Base-by-base conservation (phyloP, 2,329 filamentous ascomycete genomes). In the Aspergillus proliferans region DNA sequence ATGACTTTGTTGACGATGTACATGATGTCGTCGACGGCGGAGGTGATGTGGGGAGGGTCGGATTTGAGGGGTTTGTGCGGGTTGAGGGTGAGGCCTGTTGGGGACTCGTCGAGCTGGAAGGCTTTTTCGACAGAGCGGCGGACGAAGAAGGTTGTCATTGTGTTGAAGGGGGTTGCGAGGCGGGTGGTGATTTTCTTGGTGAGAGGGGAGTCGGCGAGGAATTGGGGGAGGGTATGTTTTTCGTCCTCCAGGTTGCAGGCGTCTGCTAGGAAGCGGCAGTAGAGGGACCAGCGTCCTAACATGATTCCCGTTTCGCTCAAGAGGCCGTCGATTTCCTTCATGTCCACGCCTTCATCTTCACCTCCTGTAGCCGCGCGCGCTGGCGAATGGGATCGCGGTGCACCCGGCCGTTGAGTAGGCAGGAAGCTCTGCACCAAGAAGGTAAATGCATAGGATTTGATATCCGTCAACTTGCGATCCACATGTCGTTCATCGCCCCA, bases 11-110 rank as follows among this genome's bases (percentile, higher is more conserved):
- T 95, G 65, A 95, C 88, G 59, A 98, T 96, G 71, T 97, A 98
- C 92, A 98, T 97, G 63, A 97, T 90, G 71, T 96, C 93, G 73
- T 98, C 93, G 7, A 98, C 91, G 0, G 92, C 91, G 2, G 91
- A 90, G 40, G 93, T 92, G 60, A 98, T 95, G 63, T 88, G 94
- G 0, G 93, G 93, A 2, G 89, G 81, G 58, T 90, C 89, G 50
- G 84, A 81, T 46, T 86, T 82, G 40, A 95, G 76, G 3, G 85
- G 77, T 61, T 79, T 87, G 61, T 79, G 84, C 39, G 85, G 76
- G 62, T 85, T 88, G 30, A 98, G 76, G 0, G 87, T 87, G 18
- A 98, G 74, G 18, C 89, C 89, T 1, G 78, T 72, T 0, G 93
- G 93, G 18, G 85, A 81, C 67, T 98, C 94, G 64, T 98, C 93